Base-by-base conservation (phyloP, 2,329 filamentous ascomycete species). In the Samsoniella hepiali region DNA sequence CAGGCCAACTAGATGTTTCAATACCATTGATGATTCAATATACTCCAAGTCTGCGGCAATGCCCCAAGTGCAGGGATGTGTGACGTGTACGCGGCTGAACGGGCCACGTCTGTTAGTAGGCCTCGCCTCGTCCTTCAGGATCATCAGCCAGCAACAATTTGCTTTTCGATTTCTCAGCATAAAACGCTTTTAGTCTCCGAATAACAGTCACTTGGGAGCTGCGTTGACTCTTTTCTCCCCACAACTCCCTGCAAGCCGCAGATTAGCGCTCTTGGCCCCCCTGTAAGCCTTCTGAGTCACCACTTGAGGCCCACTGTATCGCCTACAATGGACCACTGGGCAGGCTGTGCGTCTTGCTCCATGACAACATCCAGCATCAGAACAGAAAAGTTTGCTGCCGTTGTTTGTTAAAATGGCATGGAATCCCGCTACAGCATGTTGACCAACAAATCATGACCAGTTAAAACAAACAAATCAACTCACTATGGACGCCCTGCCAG, bases 231-330 rank as follows among this genome's bases (percentile, higher is more conserved):
- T 38, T 31, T 44, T 27, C n/a, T 44, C n/a, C 13, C 45, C 36
- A 27, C 47, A 29, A 8, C 27, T 44, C 42, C 13, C 44, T 27
- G n/a, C 56, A 29, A 7, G 32, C 9, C 36, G 17, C 36, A 40
- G 53, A 13, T 49, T 58, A 49, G 56, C 56, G 56, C 56, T 29
- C 13, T 34, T 44, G 1, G n/a, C 58, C 58, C 58, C 58, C 47
- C 58, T 60, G 47, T 53, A 53, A 60, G 45, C 13, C 58, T 17
- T 60, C 58, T 60, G 58, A 60, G 58, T 60, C 58, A 60, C 58
- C 36, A 31, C 34, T 17, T 6, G 44, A n/a, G 58, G 47, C 58
- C 58, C 58, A 60, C 58, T 60, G 47, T 60, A 60, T 44, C 42
- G 10, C 9, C 36, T 31, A 17, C 44, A 5, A 42, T 42, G 34